Evolutionary conservation across 2,329 filamentous ascomycete genomes (phyloP), one percentile per base, ranked within the genome.

Genomic region (Nemania sp.): DNA sequence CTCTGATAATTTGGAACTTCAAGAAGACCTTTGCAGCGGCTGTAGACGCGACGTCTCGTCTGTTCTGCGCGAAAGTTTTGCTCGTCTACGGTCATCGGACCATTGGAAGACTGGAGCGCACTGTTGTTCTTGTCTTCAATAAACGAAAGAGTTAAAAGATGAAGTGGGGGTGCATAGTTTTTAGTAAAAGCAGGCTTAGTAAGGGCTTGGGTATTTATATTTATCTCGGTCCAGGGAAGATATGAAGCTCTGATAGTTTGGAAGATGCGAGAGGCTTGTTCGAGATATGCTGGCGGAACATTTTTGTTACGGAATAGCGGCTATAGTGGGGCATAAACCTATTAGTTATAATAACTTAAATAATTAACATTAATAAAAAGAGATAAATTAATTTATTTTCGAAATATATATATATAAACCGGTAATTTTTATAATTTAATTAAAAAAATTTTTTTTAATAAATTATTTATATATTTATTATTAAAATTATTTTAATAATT

Each of bases 1-100:
- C 5, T 33, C 6, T 33, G 6, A n/a, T 33, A 33, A 5, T n/a
- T 19, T n/a, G 44, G 33, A n/a, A 52, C 43, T 19, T 53, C 50
- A 2, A 47, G 30, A 2, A 53, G 30, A 17, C 50, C 50, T 28
- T 37, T 53, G 15, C 50, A 48, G 22, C 43, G 43, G 2, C 43
- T 43, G 8, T 53, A 22, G 17, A 53, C 22, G 17, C 42, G 49
- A 33, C 42, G 37, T 14, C 34, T 26, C 24, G 39, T 52, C 17
- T 42, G 50, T 14, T 41, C n/a, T 5, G 19, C 15, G 5, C 50
- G 43, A n/a, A 33, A 33, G 5, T 33, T 33, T n/a, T 33, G 6
- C 31, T 33, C 31, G 5, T 33, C 31, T 33, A 6, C 6, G 6
- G 5, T 14, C 31, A 33, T 33, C 31, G 6, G 31, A n/a, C 31